phyloP scores from a whole-genome alignment of 768 basidiomycete species.

The Astraeus odoratus region DNA sequence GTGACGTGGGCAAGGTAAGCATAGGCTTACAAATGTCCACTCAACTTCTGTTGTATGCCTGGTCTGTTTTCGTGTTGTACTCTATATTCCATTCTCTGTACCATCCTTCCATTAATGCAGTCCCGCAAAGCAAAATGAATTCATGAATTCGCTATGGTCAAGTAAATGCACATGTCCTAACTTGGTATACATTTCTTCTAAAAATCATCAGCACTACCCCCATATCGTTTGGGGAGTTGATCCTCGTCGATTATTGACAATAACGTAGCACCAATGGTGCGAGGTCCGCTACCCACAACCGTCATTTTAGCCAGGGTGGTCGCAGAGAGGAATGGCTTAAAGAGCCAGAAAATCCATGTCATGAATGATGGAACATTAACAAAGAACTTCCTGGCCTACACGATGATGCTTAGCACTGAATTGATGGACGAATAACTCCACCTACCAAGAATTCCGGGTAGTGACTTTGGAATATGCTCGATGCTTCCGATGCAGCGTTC shows the following conservation, averaged over 20 bases:
- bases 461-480: conserved; percentile 65
- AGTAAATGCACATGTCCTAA: too few relatives aligned
- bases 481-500: conserved; percentile 66
- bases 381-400: conserved; percentile 69
- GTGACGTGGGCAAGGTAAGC: too few relatives aligned
- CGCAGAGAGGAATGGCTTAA: conserved; percentile 67
- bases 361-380: conserved; percentile 72
- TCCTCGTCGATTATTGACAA: conserved; percentile 46
- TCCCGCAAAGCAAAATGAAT: too few relatives aligned
- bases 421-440: background rate
- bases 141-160: too few relatives aligned
- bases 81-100: too few relatives aligned
- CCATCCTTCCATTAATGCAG: too few relatives aligned
- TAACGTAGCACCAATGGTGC: conserved; percentile 53
- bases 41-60: too few relatives aligned
- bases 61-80: too few relatives aligned
- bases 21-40: too few relatives aligned
- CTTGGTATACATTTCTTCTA: conserved; percentile 15
- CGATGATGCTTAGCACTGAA: background rate
- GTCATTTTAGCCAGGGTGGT: conserved; percentile 77
- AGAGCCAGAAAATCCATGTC: conserved; percentile 80
- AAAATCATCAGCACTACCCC: conserved; percentile 56
- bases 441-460: conserved; percentile 75
- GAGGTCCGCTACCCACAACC: conserved; percentile 62
- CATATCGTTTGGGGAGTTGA: conserved; percentile 64